A percentile compares a stretch with the other conserved stretches of the same genome.
Evolutionary conservation across 495 filamentous ascomycete species (phyloP).

Genomic region (Penicillium lagena): DNA sequence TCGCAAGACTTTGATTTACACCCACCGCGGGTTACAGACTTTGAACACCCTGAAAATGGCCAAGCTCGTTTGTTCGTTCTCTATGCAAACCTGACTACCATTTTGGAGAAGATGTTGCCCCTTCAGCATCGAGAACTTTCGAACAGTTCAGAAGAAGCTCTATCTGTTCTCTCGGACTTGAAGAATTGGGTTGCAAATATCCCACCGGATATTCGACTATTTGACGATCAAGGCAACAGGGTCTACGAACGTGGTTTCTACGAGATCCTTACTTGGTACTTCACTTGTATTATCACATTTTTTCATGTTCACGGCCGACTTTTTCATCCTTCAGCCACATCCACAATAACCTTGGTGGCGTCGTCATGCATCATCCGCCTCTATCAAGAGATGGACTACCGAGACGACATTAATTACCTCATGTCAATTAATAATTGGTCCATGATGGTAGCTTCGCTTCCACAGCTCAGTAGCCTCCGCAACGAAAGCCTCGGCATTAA

Average conservation of each 20-base stretch:
- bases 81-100: neutral
- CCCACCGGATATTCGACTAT: neutral
- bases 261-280: neutral
- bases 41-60: neutral
- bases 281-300: neutral
- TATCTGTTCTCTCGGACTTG: neutral
- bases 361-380: neutral
- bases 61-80: neutral
- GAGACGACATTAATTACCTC: neutral
- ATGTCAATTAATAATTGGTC: neutral
- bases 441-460: constrained; percentile 1
- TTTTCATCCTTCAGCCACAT: too few relatives aligned
- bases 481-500: too few relatives aligned
- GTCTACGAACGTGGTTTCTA: neutral
- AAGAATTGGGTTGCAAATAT: neutral
- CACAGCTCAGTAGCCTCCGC: neutral
- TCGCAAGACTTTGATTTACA: neutral
- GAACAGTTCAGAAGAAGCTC: too few relatives aligned
- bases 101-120: neutral
- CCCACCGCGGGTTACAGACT: neutral
- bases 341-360: neutral
- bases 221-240: neutral
- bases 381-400: constrained; percentile 1
- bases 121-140: too few relatives aligned
- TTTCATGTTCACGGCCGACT: neutral